These are phyloP conservation scores for Colletotrichum spinosum DNA, from an alignment of 2,329 filamentous ascomycete genomes.

Conservation along the genomic window DNA sequence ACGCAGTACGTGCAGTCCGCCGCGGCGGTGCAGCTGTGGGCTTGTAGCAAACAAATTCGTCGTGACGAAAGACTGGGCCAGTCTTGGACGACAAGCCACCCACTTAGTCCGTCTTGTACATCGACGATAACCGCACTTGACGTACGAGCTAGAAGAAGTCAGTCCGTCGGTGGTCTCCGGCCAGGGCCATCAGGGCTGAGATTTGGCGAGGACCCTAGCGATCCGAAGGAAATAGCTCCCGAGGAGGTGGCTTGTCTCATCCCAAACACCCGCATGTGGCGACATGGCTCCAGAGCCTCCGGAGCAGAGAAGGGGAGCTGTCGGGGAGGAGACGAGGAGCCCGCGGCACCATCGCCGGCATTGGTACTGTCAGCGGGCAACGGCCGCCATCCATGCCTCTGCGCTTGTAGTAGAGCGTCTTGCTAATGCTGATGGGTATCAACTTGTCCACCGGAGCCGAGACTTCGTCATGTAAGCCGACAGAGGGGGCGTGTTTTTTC, in stretches of 20 bases:
- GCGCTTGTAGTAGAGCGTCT: no score
- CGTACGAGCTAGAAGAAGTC: conserved; percentile 26
- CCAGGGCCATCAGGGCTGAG: conserved; percentile 33
- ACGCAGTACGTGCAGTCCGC: conserved; percentile 18
- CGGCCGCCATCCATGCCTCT: conserved; percentile 1
- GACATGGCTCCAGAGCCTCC: conserved; percentile 37
- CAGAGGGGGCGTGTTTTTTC: conserved; percentile 21
- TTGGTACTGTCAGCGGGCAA: conserved; percentile 27
- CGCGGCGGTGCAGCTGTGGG: conserved; percentile 35
- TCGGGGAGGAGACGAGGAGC: conserved; percentile 35
- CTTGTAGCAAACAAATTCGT: conserved; percentile 36
- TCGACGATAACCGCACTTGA: conserved; percentile 32
- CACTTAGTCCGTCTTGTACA: conserved; percentile 26
- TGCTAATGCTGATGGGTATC: not conserved
- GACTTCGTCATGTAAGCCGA: conserved; percentile 10
- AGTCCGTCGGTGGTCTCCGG: conserved; percentile 31
- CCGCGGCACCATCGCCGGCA: conserved; percentile 16
- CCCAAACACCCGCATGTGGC: conserved; percentile 41
- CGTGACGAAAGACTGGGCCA: conserved; percentile 30
- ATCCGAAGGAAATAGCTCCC: conserved; percentile 37
- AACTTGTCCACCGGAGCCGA: conserved; percentile 23
- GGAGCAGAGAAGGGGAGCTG: conserved; percentile 9
- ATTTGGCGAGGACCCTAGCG: conserved; percentile 36
- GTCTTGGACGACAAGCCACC: conserved; percentile 15
- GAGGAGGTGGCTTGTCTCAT: conserved; percentile 54